These are phyloP conservation scores for Baffinella frigidus DNA, from an alignment of 208 protist genomes.

Conservation along the genomic window DNA sequence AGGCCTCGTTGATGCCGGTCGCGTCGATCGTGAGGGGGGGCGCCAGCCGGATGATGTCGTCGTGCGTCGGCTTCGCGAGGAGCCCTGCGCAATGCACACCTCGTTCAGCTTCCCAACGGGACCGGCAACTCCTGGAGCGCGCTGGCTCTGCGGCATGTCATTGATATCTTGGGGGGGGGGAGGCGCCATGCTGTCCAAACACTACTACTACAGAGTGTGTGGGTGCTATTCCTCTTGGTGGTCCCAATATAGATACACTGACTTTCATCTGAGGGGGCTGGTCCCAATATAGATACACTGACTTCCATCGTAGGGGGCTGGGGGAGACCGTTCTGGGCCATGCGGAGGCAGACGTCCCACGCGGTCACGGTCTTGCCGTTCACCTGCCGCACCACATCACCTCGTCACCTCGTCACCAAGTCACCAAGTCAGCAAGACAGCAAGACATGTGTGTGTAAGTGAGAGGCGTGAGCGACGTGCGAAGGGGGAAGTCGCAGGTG, in stretches of 20 bases:
- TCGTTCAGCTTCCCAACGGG: not conserved
- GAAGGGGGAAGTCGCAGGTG: slow-evolving; percentile 76
- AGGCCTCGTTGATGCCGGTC: not conserved
- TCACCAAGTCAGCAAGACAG: not conserved
- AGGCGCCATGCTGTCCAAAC: no score
- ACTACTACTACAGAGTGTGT: no score
- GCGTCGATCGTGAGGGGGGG: slow-evolving; percentile 31
- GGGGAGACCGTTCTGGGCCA: slow-evolving; percentile 75
- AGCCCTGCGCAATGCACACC: slow-evolving; percentile 64
- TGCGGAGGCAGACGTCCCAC: slow-evolving; percentile 75
- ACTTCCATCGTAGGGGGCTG: no score
- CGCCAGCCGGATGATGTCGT: slow-evolving; percentile 84
- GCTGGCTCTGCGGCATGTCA: no score
- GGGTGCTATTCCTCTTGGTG: no score
- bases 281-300: no score
- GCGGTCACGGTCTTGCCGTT: slow-evolving; percentile 59
- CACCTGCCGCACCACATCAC: no score
- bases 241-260: no score
- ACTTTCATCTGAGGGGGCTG: no score
- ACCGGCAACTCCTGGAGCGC: not conserved
- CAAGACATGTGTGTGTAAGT: not conserved
- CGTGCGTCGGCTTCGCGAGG: slow-evolving; percentile 88
- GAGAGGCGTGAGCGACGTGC: slow-evolving; percentile 74
- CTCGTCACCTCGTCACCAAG: no score
- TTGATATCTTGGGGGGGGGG: not conserved